Base-by-base conservation (phyloP, 768 basidiomycete genomes). In the Boletus coccyginus region DNA sequence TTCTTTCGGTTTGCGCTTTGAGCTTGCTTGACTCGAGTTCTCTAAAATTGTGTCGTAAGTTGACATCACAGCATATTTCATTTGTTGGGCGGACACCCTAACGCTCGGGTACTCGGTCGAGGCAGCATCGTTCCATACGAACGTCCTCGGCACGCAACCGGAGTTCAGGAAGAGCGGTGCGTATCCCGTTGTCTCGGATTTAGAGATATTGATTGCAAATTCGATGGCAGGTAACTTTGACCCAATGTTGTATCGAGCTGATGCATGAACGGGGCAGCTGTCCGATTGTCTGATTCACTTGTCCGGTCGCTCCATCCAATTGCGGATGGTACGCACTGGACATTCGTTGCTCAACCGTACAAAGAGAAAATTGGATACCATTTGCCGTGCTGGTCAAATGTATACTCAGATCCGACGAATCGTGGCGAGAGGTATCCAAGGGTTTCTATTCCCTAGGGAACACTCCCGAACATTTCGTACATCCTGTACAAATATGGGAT, bases 21-120 rank as follows among this genome's bases (percentile, higher is more conserved):
- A 0, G 71, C 74, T 36, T 77, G 73, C 55, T 76, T 76, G 0
- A 76, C 69, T 0, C 69, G 44, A 0, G 67, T 57, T 0, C 21
- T 53, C 62, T 0, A 76, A 16, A 2, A 75, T 70, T 0, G 62
- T 49, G 46, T 76, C 70, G 41, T 76, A 75, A 0, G 73, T 73
- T 0, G 42, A 14, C 57, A 77, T 65, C 0, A 75, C 49, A 0
- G 75, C 68, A 1, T 53, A 6, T 48, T 70, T 70, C 50, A 70
- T 64, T 17, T 45, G 19, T 19, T 66, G 59, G 0, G 72, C 69
- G 50, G 69, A 76, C 0, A 16, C 56, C 0, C 62, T 27, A 0
- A 77, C 71, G 1, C 75, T 75, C 0, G 63, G 64, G n/a, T 54
- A 69, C 7, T 69, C 61, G 56, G 44, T 0, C 10, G 7, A 1